Base-by-base conservation (phyloP, 192 early-diverging fungal genomes). In the Borealophlyctis nickersoniae region DNA sequence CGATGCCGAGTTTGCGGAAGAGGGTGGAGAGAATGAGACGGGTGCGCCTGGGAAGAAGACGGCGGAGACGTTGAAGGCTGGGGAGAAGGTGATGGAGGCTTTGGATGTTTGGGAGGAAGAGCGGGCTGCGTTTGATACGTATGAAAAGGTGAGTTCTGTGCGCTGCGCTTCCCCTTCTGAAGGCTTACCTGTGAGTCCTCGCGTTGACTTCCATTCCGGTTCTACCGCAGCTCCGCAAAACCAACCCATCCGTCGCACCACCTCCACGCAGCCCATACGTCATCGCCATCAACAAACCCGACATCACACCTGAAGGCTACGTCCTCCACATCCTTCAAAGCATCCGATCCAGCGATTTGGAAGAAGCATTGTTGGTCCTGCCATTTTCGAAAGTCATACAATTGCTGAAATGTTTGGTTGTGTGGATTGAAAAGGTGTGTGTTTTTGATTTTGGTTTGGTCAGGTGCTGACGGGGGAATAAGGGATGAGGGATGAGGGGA, bases 31-130 rank as follows among this genome's bases (percentile, higher is more conserved):
- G 32, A 77, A 78, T 28, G 88, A 87, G 66, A 73, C 82, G 28
- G 84, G 83, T 26, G 81, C 83, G n/a, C 91, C 95, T 1, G 90
- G 90, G 11, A 91, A 88, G 66, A 84, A 91, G 56, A 99, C 94
- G 3, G 83, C 88, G 74, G 94, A 94, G 71, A 93, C 95, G n/a
- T 83, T 99, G 33, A 94, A 96, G 65, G 90, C 96, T 13, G 94
- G 94, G 65, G 96, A 99, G 70, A 80, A 86, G 32, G 88, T 99
- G 36, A 87, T 95, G 66, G 94, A 95, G 64, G 93, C 96, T 5
- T 76, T 99, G 50, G 90, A 95, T 36, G 73, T 97, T 31, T 94
- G 87, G 58, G 91, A 93, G 63, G 85, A 89, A 59, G 93, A 97
- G 63, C 83, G 81, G 32, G 71, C 56, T 24, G 70, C 60, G 26